Conservation (phyloP, 345 rosid genomes). For the Pseudoturritis turrita region DNA sequence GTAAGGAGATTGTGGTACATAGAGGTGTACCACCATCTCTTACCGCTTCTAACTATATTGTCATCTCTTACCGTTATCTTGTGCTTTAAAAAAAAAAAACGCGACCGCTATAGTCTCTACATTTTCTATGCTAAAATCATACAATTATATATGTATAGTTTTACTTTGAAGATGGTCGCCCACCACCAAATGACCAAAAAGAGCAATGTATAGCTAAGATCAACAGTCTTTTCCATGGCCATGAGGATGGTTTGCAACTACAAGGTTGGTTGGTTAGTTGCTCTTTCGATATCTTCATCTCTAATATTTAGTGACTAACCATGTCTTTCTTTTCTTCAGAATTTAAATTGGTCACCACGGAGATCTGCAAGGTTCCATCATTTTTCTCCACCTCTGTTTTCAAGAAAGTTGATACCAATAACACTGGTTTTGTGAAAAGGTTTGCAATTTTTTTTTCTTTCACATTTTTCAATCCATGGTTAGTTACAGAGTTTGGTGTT, state of each 20-base stretch:
- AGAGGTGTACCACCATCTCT: background rate
- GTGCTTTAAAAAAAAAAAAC: no score
- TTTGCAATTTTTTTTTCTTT: constrained; percentile 27
- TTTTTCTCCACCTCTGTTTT: constrained; percentile 74
- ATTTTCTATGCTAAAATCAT: background rate
- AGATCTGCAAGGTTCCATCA: constrained; percentile 89
- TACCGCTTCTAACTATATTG: no score
- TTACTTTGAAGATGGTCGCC: constrained; percentile 89
- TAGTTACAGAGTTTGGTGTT: background rate
- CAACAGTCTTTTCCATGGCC: constrained; percentile 61
- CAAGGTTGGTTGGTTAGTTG: constrained; percentile 45
- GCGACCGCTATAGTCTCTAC: constrained; percentile 1
- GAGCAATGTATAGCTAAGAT: constrained; percentile 63
- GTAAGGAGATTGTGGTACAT: no score
- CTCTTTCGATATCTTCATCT: background rate
- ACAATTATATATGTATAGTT: constrained; percentile 51
- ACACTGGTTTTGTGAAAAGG: constrained; percentile 71
- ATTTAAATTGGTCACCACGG: constrained; percentile 68
- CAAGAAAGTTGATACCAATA: constrained; percentile 59
- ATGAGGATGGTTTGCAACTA: constrained; percentile 59
- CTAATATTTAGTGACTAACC: background rate
- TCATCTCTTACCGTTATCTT: no score
- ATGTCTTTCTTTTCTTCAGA: constrained; percentile 31
- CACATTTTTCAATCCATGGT: background rate
- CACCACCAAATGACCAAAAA: constrained; percentile 69